These are phyloP conservation scores for Radiomyces spectabilis DNA, from an alignment of 192 early-diverging fungal species.

Conservation along the genomic window DNA sequence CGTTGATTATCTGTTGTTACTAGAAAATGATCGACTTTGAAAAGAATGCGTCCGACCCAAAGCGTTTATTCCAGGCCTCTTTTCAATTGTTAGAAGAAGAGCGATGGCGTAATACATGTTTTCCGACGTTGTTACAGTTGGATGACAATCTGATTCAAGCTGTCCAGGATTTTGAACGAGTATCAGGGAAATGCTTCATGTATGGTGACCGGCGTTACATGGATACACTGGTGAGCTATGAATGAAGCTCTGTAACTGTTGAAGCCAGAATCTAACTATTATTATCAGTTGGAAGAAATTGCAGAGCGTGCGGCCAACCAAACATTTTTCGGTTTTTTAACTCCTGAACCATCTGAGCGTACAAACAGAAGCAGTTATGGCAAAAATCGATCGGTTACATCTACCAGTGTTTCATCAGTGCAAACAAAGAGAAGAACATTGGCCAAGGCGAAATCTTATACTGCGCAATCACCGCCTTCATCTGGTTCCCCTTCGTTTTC, in stretches of 20 bases:
- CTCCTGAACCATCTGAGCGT: slow-evolving; percentile 20
- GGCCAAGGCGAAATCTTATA: too few relatives aligned
- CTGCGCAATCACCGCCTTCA: too few relatives aligned
- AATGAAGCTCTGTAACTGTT: too few relatives aligned
- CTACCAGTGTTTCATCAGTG: too few relatives aligned
- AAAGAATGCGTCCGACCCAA: slow-evolving; percentile 64
- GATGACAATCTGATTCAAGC: slow-evolving; percentile 48
- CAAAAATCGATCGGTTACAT: too few relatives aligned
- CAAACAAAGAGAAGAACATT: too few relatives aligned
- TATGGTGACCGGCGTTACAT: slow-evolving; percentile 15
- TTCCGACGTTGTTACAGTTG: slow-evolving; percentile 60
- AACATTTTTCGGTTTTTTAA: slow-evolving; percentile 33
- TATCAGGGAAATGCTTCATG: slow-evolving; percentile 21
- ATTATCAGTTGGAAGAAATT: slow-evolving; percentile 24
- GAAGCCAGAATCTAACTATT: too few relatives aligned
- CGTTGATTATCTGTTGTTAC: background rate
- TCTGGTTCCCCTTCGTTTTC: too few relatives aligned
- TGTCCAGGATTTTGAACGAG: slow-evolving; percentile 44
- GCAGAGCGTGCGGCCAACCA: slow-evolving; percentile 28
- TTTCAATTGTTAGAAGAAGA: slow-evolving; percentile 83
- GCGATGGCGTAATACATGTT: slow-evolving; percentile 68
- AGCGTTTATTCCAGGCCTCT: slow-evolving; percentile 60
- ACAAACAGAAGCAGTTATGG: too few relatives aligned
- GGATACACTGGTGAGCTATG: slow-evolving; percentile 18
- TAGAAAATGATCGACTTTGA: slow-evolving; percentile 74